Evolutionary conservation across 768 basidiomycete genomes (phyloP), one percentile per base, ranked within the genome.

Genomic region (Dioszegia crocea): DNA sequence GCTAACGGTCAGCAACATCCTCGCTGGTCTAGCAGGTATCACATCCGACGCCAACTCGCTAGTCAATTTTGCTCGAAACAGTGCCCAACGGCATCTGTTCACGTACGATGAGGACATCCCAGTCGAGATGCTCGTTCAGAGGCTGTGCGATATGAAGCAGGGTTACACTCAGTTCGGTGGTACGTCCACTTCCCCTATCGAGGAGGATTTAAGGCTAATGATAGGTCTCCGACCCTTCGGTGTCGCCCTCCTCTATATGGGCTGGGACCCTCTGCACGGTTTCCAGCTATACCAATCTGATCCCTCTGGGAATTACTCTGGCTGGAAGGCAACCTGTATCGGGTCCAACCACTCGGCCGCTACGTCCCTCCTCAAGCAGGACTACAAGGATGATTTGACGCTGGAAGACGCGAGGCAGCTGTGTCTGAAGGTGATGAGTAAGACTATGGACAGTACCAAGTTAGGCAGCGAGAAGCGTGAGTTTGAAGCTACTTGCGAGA

Each of bases 241-340:
- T 68, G 96, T 98, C 21, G 96, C 94, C 36, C 81, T 99, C 43
- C 84, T 99, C 36, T 98, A 98, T 66, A 92, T 94, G 10, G 96
- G 96, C 46, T 92, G 91, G 76, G 96, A 99, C 80, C 86, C 91
- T 46, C 88, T 96, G 76, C 91, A 97, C 78, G 80, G 85, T 57
- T 96, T 98, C 83, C 96, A 99, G 76, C 84, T 99, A 23, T 99
- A 98, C 81, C 92, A 96, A 77, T 92, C 91, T 6, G 96, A 98
- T 75, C 96, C 94, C 2, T 94, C 91, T 44, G 96, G 96, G 11
- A 99, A 98, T 79, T 99, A 97, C 78, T 89, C 88, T 0, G 94
- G 94, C 12, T 97, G 93, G 81, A 98, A 97, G 79, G 96, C 94
- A 41, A 96, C 93, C 12, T 96, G 91, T 77, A 91, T 99, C 66